Evolutionary conservation across 2,329 filamentous ascomycete genomes (phyloP).

Genomic region (Penicillium polonicum): DNA sequence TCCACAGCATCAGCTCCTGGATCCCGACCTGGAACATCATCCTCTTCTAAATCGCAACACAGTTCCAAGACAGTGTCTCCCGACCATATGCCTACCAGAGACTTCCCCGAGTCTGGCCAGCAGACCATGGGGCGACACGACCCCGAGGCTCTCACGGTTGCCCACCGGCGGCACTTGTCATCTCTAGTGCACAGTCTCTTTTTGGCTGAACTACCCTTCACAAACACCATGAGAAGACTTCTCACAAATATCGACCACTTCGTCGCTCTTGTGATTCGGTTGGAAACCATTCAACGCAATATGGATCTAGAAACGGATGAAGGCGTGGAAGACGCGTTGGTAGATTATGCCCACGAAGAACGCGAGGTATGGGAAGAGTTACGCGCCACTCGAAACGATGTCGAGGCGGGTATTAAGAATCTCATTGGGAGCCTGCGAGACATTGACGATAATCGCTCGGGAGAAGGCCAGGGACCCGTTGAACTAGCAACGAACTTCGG

Average conservation of each 20-base stretch:
- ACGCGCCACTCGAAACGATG: conserved; percentile 59
- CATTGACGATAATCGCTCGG: conserved; percentile 58
- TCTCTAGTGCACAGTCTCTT: conserved; percentile 55
- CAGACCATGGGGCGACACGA: conserved; percentile 58
- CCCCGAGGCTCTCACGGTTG: conserved; percentile 77
- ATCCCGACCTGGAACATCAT: conserved; percentile 43
- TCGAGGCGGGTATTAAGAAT: conserved; percentile 67
- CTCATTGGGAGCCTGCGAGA: conserved; percentile 57
- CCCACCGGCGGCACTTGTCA: conserved; percentile 73
- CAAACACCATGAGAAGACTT: conserved; percentile 38
- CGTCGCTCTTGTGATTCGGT: conserved; percentile 70
- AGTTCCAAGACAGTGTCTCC: conserved; percentile 9
- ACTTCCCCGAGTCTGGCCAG: conserved; percentile 15
- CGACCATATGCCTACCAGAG: conserved; percentile 7
- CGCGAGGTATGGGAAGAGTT: conserved; percentile 64
- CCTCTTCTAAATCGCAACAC: conserved; percentile 25
- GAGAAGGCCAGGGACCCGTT: conserved; percentile 36
- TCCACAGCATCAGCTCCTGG: conserved; percentile 24
- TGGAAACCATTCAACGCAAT: conserved; percentile 73
- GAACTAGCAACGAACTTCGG: conserved; percentile 30
- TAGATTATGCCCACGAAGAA: conserved; percentile 72
- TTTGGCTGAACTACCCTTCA: conserved; percentile 43
- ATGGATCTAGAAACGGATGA: conserved; percentile 80
- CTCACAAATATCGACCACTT: conserved; percentile 70
- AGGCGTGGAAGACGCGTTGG: conserved; percentile 73